Base-by-base conservation (phyloP, 176 grass and related monocot species). In the Pontederia crassipes region DNA sequence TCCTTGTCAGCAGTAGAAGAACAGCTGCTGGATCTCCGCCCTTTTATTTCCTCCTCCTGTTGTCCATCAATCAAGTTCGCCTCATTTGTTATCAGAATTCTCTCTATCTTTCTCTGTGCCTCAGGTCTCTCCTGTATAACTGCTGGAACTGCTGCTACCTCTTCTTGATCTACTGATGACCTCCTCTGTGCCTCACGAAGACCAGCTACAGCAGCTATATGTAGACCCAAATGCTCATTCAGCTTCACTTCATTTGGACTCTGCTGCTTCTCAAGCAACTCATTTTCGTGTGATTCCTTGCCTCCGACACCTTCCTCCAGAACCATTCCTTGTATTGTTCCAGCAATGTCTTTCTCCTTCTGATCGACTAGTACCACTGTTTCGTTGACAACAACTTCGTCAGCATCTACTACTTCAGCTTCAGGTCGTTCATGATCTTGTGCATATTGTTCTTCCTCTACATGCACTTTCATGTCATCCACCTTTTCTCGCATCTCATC, bases 1-100 rank as follows among this genome's bases (percentile, higher is more conserved):
- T 85, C 87, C 58, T 85, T 80, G 28, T 48, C n/a, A 15, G 64
- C 13, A 28, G 75, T 65, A 0, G 83, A 85, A 14, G 86, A 77
- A 52, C 76, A 74, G 61, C 53, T 79, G 24, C 70, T 80, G 17
- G 52, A 26, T 50, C 72, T 74, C 17, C 52, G n/a, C 15, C 49
- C 63, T 59, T 67, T 75, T 10, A 51, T 54, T 45, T 52, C 73
- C 85, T 83, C 77, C 68, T 79, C 26, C 48, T 48, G 66, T 26
- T 15, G 50, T 59, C 46, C 69, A 45, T 77, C 65, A 13, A 20
- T 51, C 20, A 8, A 48, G 9, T 27, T 46, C 27, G 46, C 49
- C 11, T 75, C 69, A 24, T 62, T 65, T 9, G 11, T 1, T 5
- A 45, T 45, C 1, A 11, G 46, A 18, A 17, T 24, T 32, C 28